phyloP scores from a whole-genome alignment of 257 asterid genomes.

The Solanum habrochaites region DNA sequence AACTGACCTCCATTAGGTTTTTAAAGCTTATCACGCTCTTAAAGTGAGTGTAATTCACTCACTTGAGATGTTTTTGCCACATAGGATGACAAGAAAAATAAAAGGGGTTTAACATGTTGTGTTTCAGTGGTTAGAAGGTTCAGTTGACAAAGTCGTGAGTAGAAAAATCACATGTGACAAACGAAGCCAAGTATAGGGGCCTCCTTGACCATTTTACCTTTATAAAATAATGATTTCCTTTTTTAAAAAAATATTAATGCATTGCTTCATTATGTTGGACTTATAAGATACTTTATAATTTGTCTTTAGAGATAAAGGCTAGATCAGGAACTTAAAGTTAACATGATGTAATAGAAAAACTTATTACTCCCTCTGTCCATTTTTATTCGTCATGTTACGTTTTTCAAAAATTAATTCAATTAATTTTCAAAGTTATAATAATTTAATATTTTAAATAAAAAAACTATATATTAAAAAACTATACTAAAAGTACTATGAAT shows the following conservation, averaged over 20 bases:
- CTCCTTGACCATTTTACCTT: not conserved
- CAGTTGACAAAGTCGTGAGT: not conserved
- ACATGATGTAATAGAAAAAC: not conserved
- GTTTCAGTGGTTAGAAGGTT: not conserved
- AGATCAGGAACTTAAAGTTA: not conserved
- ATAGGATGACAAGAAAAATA: not conserved
- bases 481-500: not conserved
- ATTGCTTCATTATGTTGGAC: not conserved
- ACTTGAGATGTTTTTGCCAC: not conserved
- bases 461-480: not conserved
- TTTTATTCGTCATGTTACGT: not conserved
- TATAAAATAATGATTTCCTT: not conserved
- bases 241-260: not conserved
- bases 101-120: not conserved
- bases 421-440: too few relatives aligned
- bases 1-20: not conserved
- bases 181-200: not conserved
- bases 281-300: not conserved
- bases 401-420: too few relatives aligned
- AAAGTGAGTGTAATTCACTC: not conserved
- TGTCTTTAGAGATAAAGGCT: not conserved
- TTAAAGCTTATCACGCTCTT: not conserved
- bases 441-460: too few relatives aligned
- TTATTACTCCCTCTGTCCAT: not conserved
- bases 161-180: not conserved